Evolutionary conservation across 176 grass and related monocot species (phyloP).

Genomic region (Hsuehochloa calcarea): DNA sequence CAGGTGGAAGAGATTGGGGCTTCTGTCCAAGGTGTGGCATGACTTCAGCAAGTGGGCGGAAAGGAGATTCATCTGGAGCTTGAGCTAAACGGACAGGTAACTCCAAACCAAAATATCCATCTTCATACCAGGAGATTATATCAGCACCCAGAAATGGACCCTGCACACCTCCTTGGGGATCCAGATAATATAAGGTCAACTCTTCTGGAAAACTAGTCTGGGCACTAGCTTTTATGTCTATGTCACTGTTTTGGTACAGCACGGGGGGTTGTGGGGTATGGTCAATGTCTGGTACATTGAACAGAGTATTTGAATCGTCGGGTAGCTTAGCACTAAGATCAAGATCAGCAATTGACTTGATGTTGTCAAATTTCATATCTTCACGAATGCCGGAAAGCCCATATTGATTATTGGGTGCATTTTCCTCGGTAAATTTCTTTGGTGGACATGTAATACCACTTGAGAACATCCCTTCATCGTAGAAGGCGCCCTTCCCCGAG

Average conservation of each 20-base stretch:
- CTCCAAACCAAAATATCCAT: slow-evolving; percentile 90
- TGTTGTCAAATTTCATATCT: slow-evolving; percentile 17
- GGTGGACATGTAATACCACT: slow-evolving; percentile 12
- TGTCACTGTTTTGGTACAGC: slow-evolving; percentile 8
- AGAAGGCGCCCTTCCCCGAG: slow-evolving; percentile 48
- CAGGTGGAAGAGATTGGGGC: slow-evolving; percentile 15
- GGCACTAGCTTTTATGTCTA: slow-evolving; percentile 35
- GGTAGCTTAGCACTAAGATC: slow-evolving; percentile 57
- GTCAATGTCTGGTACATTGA: slow-evolving; percentile 36
- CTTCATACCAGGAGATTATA: slow-evolving; percentile 91
- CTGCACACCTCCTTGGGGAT: slow-evolving; percentile 91
- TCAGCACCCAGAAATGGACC: slow-evolving; percentile 88
- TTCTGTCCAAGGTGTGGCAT: slow-evolving; percentile 80
- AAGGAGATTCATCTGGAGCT: slow-evolving; percentile 71
- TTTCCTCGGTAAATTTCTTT: slow-evolving; percentile 20
- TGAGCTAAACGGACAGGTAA: slow-evolving; percentile 74
- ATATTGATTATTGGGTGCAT: slow-evolving; percentile 1
- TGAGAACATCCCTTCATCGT: slow-evolving; percentile 26
- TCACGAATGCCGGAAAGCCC: slow-evolving; percentile 21
- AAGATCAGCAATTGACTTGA: slow-evolving; percentile 27
- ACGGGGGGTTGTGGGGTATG: not conserved
- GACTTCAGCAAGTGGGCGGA: slow-evolving; percentile 67
- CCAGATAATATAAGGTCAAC: slow-evolving; percentile 84
- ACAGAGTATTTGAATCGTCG: slow-evolving; percentile 52
- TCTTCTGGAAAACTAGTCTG: slow-evolving; percentile 58